Base-by-base conservation (phyloP, 768 basidiomycete genomes). In the Naganishia vaughanmartiniae region DNA sequence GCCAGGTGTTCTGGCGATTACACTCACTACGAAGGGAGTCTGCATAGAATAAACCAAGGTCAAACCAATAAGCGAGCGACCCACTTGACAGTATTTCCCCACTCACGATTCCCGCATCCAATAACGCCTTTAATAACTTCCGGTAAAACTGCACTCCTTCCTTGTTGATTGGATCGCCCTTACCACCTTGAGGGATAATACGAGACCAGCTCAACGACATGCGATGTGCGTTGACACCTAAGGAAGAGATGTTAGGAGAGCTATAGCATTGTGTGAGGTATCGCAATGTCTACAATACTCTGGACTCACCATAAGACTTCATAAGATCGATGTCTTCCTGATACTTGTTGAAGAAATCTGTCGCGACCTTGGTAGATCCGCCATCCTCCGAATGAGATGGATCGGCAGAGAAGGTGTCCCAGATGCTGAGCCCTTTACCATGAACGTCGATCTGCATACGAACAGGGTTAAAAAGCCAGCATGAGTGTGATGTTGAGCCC, bases 201-300 rank as follows among this genome's bases (percentile, higher is more conserved):
- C 77, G 68, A 6, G 76, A 34, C 77, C 77, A 78, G 26, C 70
- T 45, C 56, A 78, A 72, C 19, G 65, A 68, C 71, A 78, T 75
- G 15, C 77, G 66, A 65, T 77, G 76, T 5, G 73, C 54, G 54
- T 73, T 75, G 51, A 68, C 70, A 26, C 36, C 36, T 36, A 36
- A 36, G 36, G 36, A 36, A 36, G 12, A 6, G 36, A 36, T 36
- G 36, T 36, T 36, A 36, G 36, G 36, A 36, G 36, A 36, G 36
- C 36, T 36, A 36, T 36, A 36, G 36, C 36, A 36, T 36, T 36
- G 36, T 36, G 36, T 36, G 36, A 36, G 36, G 36, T 36, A 36
- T 36, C 36, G 36, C 36, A 36, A 36, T 36, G 36, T 36, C 36
- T 36, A 36, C 36, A 36, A 36, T 12, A 36, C 36, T 36, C 36